phyloP scores from a whole-genome alignment of 208 protist genomes.

The Trypanosoma lewisi region DNA sequence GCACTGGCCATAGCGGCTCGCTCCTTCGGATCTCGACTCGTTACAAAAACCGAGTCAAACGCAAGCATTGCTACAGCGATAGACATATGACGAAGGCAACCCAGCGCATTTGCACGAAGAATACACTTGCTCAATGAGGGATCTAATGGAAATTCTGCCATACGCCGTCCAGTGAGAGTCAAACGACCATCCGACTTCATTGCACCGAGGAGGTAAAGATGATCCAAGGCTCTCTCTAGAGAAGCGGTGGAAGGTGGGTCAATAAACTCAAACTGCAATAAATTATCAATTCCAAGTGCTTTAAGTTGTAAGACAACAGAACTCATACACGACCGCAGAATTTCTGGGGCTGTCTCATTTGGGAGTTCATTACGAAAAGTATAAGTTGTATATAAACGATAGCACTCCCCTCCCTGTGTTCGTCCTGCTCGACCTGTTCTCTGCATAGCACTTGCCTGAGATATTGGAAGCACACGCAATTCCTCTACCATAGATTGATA shows the following conservation, averaged over 20 bases:
- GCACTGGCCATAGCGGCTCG: conserved; percentile 67
- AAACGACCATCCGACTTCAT: conserved; percentile 97
- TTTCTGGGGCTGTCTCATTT: conserved; percentile 93
- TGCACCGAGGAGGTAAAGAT: conserved; percentile 98
- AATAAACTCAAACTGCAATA: conserved; percentile 97
- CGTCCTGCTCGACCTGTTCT: conserved; percentile 94
- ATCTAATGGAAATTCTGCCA: conserved; percentile 99
- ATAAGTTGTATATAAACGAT: conserved; percentile 94
- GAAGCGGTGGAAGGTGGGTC: conserved; percentile 97
- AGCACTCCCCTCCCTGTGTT: conserved; percentile 95
- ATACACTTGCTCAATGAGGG: conserved; percentile 96
- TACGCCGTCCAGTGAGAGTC: conserved; percentile 95
- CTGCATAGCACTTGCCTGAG: conserved; percentile 95
- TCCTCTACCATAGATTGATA: conserved; percentile 95
- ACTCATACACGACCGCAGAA: conserved; percentile 96
- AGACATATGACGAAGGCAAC: conserved; percentile 85
- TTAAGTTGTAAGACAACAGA: conserved; percentile 96
- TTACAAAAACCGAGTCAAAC: conserved; percentile 95
- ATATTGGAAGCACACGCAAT: conserved; percentile 95
- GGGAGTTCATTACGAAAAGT: conserved; percentile 96
- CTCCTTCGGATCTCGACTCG: conserved; percentile 89
- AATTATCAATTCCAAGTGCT: conserved; percentile 96
- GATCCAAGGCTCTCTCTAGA: conserved; percentile 94
- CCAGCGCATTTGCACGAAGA: conserved; percentile 59
- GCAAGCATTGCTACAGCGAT: conserved; percentile 91